Conservation (phyloP, 345 rosid genomes). For the Camelina laxa region DNA sequence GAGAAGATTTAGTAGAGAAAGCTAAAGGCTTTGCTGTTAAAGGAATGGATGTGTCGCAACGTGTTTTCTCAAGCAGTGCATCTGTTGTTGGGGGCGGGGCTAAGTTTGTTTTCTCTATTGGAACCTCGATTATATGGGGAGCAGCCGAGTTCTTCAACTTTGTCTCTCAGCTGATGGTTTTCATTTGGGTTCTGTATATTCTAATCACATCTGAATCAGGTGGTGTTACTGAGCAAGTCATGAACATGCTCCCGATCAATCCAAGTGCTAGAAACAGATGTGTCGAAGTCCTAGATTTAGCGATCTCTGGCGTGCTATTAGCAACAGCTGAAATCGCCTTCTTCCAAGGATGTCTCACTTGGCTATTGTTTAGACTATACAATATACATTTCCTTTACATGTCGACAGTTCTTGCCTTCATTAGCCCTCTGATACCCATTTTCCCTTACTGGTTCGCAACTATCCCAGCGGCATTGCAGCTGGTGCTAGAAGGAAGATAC, state of each 20-base stretch:
- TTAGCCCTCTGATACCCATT: constrained; percentile 78
- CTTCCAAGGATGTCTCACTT: constrained; percentile 94
- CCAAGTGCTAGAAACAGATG: constrained; percentile 62
- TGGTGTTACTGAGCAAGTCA: constrained; percentile 91
- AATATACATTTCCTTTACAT: constrained; percentile 85
- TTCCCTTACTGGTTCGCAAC: constrained; percentile 92
- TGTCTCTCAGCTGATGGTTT: constrained; percentile 78
- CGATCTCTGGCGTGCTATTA: constrained; percentile 86
- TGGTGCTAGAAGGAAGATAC: constrained; percentile 77
- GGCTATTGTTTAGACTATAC: constrained; percentile 86
- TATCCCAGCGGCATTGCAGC: constrained; percentile 75
- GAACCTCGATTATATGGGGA: constrained; percentile 75
- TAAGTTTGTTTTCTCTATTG: constrained; percentile 64
- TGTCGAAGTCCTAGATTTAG: constrained; percentile 85
- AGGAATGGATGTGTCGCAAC: constrained; percentile 79
- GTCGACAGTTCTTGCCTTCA: constrained; percentile 80
- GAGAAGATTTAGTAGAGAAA: constrained; percentile 82
- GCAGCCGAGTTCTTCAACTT: constrained; percentile 96
- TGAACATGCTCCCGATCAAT: constrained; percentile 86
- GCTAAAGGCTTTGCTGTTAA: constrained; percentile 82
- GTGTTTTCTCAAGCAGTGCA: constrained; percentile 70
- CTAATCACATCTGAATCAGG: constrained; percentile 94
- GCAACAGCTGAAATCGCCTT: constrained; percentile 94
- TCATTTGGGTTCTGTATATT: constrained; percentile 83
- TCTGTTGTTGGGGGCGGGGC: constrained; percentile 79